These are phyloP conservation scores for Penicillium brasilianum DNA, from an alignment of 2,329 filamentous ascomycete genomes.

Conservation along the genomic window DNA sequence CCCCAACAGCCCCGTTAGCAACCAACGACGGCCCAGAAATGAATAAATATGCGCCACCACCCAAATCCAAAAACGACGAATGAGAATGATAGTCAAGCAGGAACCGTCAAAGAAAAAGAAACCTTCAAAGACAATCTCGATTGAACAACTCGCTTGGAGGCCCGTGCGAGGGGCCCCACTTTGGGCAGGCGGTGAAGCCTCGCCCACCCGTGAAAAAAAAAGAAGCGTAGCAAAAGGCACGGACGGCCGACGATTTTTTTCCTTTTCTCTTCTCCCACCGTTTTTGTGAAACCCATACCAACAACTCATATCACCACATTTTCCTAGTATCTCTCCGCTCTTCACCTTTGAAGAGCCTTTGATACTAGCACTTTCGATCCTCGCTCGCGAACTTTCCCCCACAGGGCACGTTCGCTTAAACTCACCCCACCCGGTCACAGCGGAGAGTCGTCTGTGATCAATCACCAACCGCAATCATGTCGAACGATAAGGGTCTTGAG, in stretches of 20 bases:
- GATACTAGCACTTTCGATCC: conserved; percentile 41
- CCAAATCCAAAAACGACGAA: conserved; percentile 21
- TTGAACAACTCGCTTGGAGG: conserved; percentile 27
- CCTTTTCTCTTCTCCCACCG: conserved; percentile 32
- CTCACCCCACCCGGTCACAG: conserved; percentile 65
- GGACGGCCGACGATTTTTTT: conserved; percentile 32
- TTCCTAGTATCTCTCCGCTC: conserved; percentile 39
- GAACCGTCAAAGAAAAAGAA: conserved; percentile 9
- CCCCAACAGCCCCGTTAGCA: conserved; percentile 9
- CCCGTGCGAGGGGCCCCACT: conserved; percentile 8
- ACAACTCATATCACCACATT: conserved; percentile 19
- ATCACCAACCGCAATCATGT: conserved; percentile 83
- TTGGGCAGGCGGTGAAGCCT: conserved; percentile 25
- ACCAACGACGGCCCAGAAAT: conserved; percentile 10
- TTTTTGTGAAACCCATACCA: conserved; percentile 30
- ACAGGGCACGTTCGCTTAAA: conserved; percentile 42
- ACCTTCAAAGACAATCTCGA: background rate
- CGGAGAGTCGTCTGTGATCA: conserved; percentile 73
- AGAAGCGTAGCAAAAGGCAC: conserved; percentile 31
- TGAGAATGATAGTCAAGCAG: conserved; percentile 10
- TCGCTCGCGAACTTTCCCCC: conserved; percentile 34
- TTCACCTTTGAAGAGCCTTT: conserved; percentile 41
- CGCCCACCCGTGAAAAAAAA: conserved; percentile 29
- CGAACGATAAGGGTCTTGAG: conserved; percentile 93
- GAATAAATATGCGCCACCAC: conserved; percentile 22